Conservation (phyloP, 495 filamentous ascomycete species). For the Entonaema liquescens region DNA sequence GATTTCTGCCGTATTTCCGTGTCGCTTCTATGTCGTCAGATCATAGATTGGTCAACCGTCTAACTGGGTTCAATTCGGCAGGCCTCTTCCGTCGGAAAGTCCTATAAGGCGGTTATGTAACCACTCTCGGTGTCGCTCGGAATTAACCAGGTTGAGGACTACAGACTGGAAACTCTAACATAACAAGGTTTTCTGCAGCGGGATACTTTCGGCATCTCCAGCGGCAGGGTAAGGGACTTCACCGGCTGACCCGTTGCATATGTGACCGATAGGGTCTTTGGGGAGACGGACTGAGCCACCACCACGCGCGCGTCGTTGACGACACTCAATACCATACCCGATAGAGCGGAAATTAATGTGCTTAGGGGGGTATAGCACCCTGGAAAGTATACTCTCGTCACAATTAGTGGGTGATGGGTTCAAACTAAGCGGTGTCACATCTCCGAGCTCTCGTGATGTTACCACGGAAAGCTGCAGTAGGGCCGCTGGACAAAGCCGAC, state of each 20-base stretch:
- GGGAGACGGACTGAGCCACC: background rate
- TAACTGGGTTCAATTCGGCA: slow-evolving; percentile 8
- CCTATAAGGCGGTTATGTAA: background rate
- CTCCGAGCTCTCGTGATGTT: slow-evolving; percentile 15
- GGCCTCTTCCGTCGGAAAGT: slow-evolving; percentile 1
- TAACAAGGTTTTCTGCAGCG: slow-evolving; percentile 8
- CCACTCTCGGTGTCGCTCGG: slow-evolving; percentile 24
- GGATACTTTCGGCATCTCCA: slow-evolving; percentile 22
- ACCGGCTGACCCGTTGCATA: slow-evolving; percentile 21
- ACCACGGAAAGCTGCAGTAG: slow-evolving; percentile 8
- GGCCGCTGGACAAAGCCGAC: background rate
- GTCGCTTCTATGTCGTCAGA: slow-evolving; percentile 2
- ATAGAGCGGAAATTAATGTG: background rate
- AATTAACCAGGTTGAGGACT: background rate
- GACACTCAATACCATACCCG: background rate
- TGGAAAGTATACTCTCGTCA: background rate
- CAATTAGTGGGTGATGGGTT: background rate
- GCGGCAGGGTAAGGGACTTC: slow-evolving; percentile 8
- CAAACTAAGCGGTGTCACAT: slow-evolving; percentile 5
- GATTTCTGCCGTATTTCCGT: slow-evolving; percentile 25
- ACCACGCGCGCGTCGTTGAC: background rate
- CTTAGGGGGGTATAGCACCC: background rate
- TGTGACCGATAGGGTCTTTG: slow-evolving; percentile 10
- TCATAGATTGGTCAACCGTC: slow-evolving; percentile 3
- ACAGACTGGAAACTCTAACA: background rate